A percentile compares a stretch with the other conserved stretches of the same genome.
Evolutionary conservation across 2,329 filamentous ascomycete species (phyloP).

Genomic region (Fusarium penzigii): DNA sequence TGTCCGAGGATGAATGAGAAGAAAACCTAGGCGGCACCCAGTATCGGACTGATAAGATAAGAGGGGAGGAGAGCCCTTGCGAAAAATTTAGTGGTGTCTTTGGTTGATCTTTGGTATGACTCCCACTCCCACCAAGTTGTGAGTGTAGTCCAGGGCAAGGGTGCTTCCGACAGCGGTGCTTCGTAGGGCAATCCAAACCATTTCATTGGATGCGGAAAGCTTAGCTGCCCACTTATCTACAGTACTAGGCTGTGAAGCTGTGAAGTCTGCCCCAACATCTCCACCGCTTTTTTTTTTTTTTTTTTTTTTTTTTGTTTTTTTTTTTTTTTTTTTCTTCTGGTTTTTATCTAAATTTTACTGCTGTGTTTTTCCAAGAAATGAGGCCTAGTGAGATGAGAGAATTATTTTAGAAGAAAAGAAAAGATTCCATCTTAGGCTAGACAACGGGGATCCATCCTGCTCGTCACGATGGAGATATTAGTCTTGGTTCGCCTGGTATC

Average conservation of each 20-base stretch:
- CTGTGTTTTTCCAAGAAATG: neutral
- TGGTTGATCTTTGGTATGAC: constrained; percentile 1
- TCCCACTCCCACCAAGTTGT: neutral
- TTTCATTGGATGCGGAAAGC: neutral
- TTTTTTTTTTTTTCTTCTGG: neutral
- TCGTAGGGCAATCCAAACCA: neutral
- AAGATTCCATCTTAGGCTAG: neutral
- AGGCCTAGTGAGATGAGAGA: neutral
- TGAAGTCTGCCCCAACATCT: neutral
- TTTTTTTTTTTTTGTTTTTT: no score
- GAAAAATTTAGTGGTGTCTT: constrained; percentile 27
- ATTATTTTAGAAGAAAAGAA: neutral
- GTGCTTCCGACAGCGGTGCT: neutral
- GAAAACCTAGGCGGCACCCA: constrained; percentile 26
- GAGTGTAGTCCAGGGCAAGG: neutral
- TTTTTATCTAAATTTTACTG: neutral
- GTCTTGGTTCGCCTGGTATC: neutral
- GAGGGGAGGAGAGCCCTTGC: constrained; percentile 1
- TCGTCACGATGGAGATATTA: neutral
- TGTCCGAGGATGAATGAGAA: neutral
- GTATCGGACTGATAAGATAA: constrained; percentile 28
- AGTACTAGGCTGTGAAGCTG: neutral
- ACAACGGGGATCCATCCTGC: neutral
- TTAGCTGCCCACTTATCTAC: neutral
- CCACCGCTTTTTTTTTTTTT: neutral